Evolutionary conservation across 2,329 filamentous ascomycete genomes (phyloP).

Genomic region (Cladosporium halotolerans): DNA sequence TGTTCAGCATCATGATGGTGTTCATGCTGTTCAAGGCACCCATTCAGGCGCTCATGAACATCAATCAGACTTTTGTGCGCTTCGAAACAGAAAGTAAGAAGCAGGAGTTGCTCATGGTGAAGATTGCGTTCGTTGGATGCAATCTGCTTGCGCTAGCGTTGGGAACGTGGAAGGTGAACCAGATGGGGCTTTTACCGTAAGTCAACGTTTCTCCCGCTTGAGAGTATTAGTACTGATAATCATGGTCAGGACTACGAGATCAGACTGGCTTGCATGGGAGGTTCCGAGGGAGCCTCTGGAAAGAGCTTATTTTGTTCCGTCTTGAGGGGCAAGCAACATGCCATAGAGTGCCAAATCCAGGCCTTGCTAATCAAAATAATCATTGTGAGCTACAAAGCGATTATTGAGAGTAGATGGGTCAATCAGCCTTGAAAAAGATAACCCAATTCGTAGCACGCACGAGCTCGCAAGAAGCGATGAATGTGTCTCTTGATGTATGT

Average conservation of each 20-base stretch:
- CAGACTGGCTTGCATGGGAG: conserved; percentile 98
- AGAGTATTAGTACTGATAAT: conserved; percentile 18
- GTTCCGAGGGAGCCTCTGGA: conserved; percentile 63
- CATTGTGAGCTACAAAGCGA: no score
- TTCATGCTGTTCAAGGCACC: conserved; percentile 98
- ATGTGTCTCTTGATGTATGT: no score
- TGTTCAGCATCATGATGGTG: conserved; percentile 99
- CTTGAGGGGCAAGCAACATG: conserved; percentile 8
- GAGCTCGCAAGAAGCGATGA: no score
- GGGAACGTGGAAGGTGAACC: conserved; percentile 94
- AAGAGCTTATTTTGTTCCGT: conserved; percentile 41
- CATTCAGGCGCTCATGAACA: conserved; percentile 72
- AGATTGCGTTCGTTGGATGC: conserved; percentile 80
- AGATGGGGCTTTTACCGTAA: conserved; percentile 89
- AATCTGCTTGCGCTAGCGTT: conserved; percentile 77
- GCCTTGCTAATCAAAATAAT: no score
- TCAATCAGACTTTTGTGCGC: conserved; percentile 81
- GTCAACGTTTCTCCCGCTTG: conserved; percentile 31
- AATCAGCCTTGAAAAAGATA: no score
- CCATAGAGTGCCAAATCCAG: no score
- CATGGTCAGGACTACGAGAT: conserved; percentile 70
- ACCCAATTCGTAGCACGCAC: no score
- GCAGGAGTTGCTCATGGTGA: conserved; percentile 69
- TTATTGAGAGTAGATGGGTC: no score
- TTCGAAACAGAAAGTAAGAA: conserved; percentile 80